phyloP scores from a whole-genome alignment of 495 filamentous ascomycete genomes.

The Hypoxylon perforatum region DNA sequence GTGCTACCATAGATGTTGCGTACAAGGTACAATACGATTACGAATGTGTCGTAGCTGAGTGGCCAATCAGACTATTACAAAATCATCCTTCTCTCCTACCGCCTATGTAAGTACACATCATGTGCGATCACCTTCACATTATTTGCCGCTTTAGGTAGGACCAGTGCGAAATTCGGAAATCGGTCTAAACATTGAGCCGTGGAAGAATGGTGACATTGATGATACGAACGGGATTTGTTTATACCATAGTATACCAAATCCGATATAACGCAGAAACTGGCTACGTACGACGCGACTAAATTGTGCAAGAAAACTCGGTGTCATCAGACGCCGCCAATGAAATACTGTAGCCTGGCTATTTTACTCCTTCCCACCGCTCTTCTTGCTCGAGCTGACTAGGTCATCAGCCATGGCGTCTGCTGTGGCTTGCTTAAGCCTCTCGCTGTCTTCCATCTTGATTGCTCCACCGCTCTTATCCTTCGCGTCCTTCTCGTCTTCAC shows the following conservation, averaged over 20 bases:
- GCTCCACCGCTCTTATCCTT: constrained; percentile 68
- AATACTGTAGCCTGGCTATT: neutral
- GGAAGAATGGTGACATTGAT: constrained; percentile 8
- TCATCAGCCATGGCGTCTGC: constrained; percentile 71
- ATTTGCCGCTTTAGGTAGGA: constrained; percentile 7
- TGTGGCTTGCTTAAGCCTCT: constrained; percentile 76
- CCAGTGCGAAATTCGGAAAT: neutral
- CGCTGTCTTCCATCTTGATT: constrained; percentile 70
- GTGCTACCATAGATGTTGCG: neutral
- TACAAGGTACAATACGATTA: constrained; percentile 29
- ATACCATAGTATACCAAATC: neutral
- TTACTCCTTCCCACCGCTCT: constrained; percentile 32
- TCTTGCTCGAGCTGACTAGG: constrained; percentile 51
- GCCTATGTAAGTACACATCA: neutral
- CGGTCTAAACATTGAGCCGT: constrained; percentile 19
- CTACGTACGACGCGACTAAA: neutral
- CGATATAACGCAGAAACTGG: neutral
- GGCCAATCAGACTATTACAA: constrained; percentile 19
- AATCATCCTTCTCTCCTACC: neutral
- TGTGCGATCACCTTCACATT: neutral
- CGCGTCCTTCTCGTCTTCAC: constrained; percentile 89
- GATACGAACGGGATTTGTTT: constrained; percentile 15
- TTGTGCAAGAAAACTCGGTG: constrained; percentile 5
- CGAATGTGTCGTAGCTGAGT: neutral
- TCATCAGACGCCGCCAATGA: constrained; percentile 6